A percentile compares a stretch with the other conserved stretches of the same genome.
Evolutionary conservation across 805 yeast species (phyloP).

Genomic region (Kodamaea lidongshanica): DNA sequence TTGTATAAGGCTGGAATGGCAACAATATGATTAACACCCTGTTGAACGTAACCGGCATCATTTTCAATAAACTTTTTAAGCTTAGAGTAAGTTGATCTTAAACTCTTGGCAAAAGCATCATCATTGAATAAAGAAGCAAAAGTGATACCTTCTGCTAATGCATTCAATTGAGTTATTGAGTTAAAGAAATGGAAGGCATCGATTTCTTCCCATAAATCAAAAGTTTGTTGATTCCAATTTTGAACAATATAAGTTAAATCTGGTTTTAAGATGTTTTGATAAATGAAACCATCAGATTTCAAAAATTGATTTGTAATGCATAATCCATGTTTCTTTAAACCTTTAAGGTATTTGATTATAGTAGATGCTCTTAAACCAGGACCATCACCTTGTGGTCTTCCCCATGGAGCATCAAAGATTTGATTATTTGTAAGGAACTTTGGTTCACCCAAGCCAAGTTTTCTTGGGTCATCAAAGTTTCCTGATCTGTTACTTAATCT

Average conservation of each 20-base stretch:
- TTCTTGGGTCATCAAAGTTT: slow-evolving; percentile 30
- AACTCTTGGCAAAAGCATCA: slow-evolving; percentile 19
- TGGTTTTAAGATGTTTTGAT: slow-evolving; percentile 49
- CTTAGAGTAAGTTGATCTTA: slow-evolving; percentile 25
- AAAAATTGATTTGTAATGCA: slow-evolving; percentile 22
- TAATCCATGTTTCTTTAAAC: slow-evolving; percentile 29
- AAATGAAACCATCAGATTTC: slow-evolving; percentile 35
- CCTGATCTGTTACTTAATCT: slow-evolving; percentile 68
- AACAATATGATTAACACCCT: slow-evolving; percentile 47
- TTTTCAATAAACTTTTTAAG: slow-evolving; percentile 34
- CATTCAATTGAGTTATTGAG: slow-evolving; percentile 63
- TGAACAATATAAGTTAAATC: slow-evolving; percentile 61
- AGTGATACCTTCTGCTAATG: slow-evolving; percentile 52
- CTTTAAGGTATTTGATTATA: slow-evolving; percentile 47
- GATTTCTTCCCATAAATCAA: slow-evolving; percentile 92
- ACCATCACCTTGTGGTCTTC: slow-evolving; percentile 94
- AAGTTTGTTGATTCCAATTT: slow-evolving; percentile 63
- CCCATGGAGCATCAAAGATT: slow-evolving; percentile 69
- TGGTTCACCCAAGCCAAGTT: slow-evolving; percentile 80
- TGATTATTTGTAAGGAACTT: slow-evolving; percentile 66
- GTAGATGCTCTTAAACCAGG: slow-evolving; percentile 78
- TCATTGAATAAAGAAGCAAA: slow-evolving; percentile 25
- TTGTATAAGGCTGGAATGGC: slow-evolving; percentile 55
- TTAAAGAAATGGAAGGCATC: slow-evolving; percentile 75
- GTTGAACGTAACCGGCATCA: slow-evolving; percentile 36